A percentile compares a stretch with the other conserved stretches of the same genome.
phyloP scores from a whole-genome alignment of 148 eudicot genomes.

The Polygonum aviculare region DNA sequence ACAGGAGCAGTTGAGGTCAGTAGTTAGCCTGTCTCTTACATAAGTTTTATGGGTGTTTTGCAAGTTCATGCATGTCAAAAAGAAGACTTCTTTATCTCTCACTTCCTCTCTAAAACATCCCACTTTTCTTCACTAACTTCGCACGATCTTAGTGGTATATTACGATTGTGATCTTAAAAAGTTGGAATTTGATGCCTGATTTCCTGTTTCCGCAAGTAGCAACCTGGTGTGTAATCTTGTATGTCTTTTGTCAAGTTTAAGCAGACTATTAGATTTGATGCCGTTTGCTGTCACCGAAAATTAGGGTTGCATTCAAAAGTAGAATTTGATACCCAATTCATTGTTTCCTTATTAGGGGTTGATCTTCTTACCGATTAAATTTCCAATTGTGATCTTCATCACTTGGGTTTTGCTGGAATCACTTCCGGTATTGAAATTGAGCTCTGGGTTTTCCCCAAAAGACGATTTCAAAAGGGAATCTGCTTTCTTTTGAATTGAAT shows the following conservation, averaged over 20 bases:
- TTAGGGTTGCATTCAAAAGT: constrained; percentile 18
- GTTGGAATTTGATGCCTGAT: constrained; percentile 28
- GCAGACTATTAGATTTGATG: constrained; percentile 26
- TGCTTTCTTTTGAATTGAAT: constrained; percentile 32
- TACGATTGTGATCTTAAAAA: not conserved
- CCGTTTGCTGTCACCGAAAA: constrained; percentile 17
- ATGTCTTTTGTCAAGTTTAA: constrained; percentile 21
- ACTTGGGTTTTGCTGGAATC: not conserved
- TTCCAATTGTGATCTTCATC: not conserved
- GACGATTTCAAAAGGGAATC: constrained; percentile 14
- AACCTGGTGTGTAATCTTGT: constrained; percentile 26
- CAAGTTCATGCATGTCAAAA: too few relatives aligned
- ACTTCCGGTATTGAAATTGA: constrained; percentile 4
- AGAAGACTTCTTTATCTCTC: too few relatives aligned
- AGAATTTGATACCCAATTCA: constrained; percentile 31
- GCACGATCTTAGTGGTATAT: too few relatives aligned
- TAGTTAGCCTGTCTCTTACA: not conserved
- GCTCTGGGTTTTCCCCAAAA: constrained; percentile 14
- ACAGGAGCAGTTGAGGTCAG: constrained; percentile 5
- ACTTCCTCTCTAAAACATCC: not conserved
- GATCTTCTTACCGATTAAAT: not conserved
- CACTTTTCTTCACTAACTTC: not conserved
- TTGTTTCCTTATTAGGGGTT: not conserved
- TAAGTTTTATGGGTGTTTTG: not conserved
- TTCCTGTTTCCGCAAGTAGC: constrained; percentile 34